A percentile compares a stretch with the other conserved stretches of the same genome.
Evolutionary conservation across 2,329 filamentous ascomycete species (phyloP).

Genomic region (Curvularia sp.): DNA sequence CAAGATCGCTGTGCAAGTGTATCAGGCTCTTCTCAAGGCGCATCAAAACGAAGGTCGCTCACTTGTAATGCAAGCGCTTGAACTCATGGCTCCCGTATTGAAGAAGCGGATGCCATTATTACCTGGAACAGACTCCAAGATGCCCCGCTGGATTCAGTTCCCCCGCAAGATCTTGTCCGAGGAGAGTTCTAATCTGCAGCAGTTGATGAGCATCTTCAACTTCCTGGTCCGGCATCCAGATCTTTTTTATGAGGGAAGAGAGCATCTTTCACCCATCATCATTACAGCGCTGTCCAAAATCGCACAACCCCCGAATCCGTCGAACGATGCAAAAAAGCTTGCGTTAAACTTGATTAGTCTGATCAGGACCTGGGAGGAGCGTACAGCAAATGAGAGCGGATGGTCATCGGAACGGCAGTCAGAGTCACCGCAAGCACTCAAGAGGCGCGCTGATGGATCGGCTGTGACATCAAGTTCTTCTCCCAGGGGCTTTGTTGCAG

Average conservation of each 20-base stretch:
- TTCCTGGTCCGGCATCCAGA: constrained; percentile 93
- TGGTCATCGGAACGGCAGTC: constrained; percentile 57
- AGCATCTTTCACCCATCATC: constrained; percentile 88
- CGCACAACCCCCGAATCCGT: constrained; percentile 80
- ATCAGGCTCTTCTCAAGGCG: constrained; percentile 86
- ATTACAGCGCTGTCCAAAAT: constrained; percentile 90
- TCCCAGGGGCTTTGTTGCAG: constrained; percentile 51
- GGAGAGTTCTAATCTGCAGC: constrained; percentile 92
- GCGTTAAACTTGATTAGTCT: constrained; percentile 89
- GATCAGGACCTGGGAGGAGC: constrained; percentile 92
- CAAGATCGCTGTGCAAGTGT: constrained; percentile 96
- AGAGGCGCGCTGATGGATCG: constrained; percentile 77
- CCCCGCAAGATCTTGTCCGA: constrained; percentile 91
- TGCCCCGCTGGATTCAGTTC: constrained; percentile 85
- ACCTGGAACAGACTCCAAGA: constrained; percentile 72
- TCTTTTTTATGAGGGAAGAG: constrained; percentile 92
- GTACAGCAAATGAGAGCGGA: constrained; percentile 68
- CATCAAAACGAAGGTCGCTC: constrained; percentile 94
- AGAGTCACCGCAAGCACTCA: constrained; percentile 73
- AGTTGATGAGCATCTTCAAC: constrained; percentile 96
- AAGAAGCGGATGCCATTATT: constrained; percentile 72
- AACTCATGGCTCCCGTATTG: constrained; percentile 92
- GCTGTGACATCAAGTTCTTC: constrained; percentile 64
- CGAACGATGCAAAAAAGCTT: constrained; percentile 89
- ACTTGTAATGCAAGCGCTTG: constrained; percentile 90